These are phyloP conservation scores for Penstemon barbatus DNA, from an alignment of 257 asterid species.

Conservation along the genomic window DNA sequence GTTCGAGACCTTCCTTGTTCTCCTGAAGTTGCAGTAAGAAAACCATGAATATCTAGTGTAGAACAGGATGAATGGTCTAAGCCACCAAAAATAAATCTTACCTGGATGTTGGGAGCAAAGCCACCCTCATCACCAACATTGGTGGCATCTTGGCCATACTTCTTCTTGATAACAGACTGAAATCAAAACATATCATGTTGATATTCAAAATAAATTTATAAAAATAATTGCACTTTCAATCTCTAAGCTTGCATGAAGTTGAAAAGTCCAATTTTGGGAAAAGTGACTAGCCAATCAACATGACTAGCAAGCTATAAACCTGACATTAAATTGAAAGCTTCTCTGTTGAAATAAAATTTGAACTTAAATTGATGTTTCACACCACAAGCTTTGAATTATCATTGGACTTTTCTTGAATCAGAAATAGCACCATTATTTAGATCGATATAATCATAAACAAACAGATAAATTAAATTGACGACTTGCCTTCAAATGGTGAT, in stretches of 20 bases:
- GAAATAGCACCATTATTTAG: conserved; percentile 1
- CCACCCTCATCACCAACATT: conserved; percentile 99
- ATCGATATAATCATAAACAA: not conserved
- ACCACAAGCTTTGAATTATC: not conserved
- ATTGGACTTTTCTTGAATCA: not conserved
- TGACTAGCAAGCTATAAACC: not conserved
- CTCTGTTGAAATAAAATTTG: no score
- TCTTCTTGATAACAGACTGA: conserved; percentile 96
- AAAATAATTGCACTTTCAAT: not conserved
- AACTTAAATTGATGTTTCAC: not conserved
- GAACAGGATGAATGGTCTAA: conserved; percentile 13
- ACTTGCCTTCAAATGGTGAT: conserved; percentile 87
- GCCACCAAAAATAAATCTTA: conserved; percentile 19
- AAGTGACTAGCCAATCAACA: not conserved
- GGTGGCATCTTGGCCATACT: conserved; percentile 95
- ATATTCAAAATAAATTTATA: not conserved
- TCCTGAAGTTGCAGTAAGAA: conserved; percentile 51
- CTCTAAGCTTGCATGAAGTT: not conserved
- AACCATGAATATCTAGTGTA: conserved; percentile 20
- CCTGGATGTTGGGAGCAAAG: conserved; percentile 98
- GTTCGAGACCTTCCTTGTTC: conserved; percentile 97
- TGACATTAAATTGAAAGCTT: not conserved
- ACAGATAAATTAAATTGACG: not conserved
- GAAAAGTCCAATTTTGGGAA: not conserved
- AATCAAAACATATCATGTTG: conserved; percentile 9